phyloP scores from a whole-genome alignment of 805 yeast genomes.

The Yarrowia bubula region DNA sequence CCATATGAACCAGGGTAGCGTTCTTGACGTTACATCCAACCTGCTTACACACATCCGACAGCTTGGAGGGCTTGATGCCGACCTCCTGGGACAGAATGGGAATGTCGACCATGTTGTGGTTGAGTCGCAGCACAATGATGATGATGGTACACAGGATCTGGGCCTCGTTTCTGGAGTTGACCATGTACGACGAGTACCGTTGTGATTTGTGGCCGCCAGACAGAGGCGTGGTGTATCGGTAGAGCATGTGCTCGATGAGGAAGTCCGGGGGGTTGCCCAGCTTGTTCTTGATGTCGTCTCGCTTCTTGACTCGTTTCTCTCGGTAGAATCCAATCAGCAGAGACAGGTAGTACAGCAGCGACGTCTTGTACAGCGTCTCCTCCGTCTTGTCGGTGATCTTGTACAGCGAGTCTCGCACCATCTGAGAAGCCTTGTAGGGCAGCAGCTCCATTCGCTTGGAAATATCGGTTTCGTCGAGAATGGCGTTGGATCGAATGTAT shows the following conservation, averaged over 20 bases:
- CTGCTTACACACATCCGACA: constrained; percentile 67
- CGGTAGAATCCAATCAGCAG: constrained; percentile 75
- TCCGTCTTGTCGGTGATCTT: constrained; percentile 46
- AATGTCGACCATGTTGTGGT: constrained; percentile 69
- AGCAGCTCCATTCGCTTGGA: constrained; percentile 55
- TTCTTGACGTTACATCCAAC: constrained; percentile 78
- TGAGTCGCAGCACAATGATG: constrained; percentile 69
- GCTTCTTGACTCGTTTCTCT: constrained; percentile 63
- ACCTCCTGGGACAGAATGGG: constrained; percentile 83
- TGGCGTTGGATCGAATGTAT: constrained; percentile 60
- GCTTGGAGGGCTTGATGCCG: constrained; percentile 70
- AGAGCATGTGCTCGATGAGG: constrained; percentile 67
- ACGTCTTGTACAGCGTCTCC: constrained; percentile 50
- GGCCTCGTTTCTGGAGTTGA: constrained; percentile 88
- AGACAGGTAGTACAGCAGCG: constrained; percentile 76
- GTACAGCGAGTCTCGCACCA: constrained; percentile 47
- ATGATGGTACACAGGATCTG: constrained; percentile 77
- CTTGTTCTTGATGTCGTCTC: constrained; percentile 55
- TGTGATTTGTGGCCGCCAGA: constrained; percentile 62
- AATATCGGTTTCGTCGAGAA: constrained; percentile 51
- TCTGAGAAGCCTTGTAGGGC: constrained; percentile 61
- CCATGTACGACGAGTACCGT: constrained; percentile 70
- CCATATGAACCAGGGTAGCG: constrained; percentile 48
- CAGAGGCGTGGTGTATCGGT: constrained; percentile 65
- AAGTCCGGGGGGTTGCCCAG: constrained; percentile 67